phyloP scores from a whole-genome alignment of 192 early-diverging fungal species.

The Backusella parvicylindrica region DNA sequence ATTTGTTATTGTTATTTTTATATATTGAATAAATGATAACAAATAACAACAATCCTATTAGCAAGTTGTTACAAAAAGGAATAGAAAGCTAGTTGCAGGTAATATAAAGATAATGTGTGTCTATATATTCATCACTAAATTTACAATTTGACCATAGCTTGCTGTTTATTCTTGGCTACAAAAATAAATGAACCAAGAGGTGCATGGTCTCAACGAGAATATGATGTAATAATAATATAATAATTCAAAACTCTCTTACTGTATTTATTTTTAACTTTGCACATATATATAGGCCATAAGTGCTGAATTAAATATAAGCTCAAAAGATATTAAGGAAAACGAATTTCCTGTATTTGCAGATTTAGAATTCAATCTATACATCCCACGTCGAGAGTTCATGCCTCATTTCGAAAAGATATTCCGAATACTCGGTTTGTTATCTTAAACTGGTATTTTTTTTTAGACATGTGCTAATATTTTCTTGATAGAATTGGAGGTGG shows the following conservation, averaged over 20 bases:
- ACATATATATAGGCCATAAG: constrained; percentile 53
- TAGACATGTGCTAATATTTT: background rate
- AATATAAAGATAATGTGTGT: too few species aligned
- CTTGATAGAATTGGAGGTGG: constrained; percentile 5
- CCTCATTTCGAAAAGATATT: constrained; percentile 90
- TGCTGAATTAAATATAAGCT: constrained; percentile 68
- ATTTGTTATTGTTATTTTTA: background rate
- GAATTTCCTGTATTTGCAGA: constrained; percentile 90
- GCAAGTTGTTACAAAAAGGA: constrained; percentile 66
- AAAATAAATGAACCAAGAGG: constrained; percentile 87
- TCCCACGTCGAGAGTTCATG: constrained; percentile 83
- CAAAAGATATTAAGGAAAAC: constrained; percentile 77
- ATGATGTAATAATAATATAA: constrained; percentile 36
- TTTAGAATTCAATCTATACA: constrained; percentile 88
- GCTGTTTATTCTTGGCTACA: constrained; percentile 76
- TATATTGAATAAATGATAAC: background rate
- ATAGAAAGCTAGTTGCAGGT: constrained; percentile 66
- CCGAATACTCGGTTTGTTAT: constrained; percentile 44
- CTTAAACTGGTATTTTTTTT: background rate
- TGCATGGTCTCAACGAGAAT: constrained; percentile 48
- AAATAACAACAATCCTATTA: constrained; percentile 5
- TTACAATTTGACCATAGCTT: constrained; percentile 18
- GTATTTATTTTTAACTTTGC: background rate
- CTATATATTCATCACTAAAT: too few species aligned
- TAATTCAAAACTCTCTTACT: background rate